Percentiles rank a stretch among this genome's conserved stretches.
These are phyloP conservation scores for Fusarium solani-melongenae DNA, from an alignment of 2,329 filamentous ascomycete species.

Conservation along the genomic window DNA sequence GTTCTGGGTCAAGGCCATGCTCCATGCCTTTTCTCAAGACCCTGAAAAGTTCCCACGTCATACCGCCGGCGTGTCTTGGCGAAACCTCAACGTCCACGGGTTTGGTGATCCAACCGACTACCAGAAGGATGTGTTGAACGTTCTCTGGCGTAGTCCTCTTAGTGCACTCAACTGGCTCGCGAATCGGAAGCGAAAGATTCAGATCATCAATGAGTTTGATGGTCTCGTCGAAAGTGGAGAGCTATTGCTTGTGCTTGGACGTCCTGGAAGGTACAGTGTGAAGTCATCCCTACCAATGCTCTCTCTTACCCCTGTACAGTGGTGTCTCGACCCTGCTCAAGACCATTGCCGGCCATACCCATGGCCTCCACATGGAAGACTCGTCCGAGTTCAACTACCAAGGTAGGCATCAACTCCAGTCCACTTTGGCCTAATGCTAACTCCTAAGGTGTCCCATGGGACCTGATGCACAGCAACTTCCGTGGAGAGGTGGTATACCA, in stretches of 20 bases:
- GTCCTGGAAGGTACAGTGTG: constrained; percentile 30
- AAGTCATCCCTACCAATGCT: neutral
- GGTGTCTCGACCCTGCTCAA: constrained; percentile 29
- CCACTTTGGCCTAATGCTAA: neutral
- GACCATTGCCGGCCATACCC: constrained; percentile 25
- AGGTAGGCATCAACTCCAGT: neutral
- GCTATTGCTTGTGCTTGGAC: constrained; percentile 24
- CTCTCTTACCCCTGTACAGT: neutral
- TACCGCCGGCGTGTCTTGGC: constrained; percentile 21
- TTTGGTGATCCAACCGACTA: constrained; percentile 22
- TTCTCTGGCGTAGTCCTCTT: constrained; percentile 12
- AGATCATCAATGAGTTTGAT: constrained; percentile 26
- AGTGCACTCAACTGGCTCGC: constrained; percentile 6
- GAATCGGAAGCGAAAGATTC: constrained; percentile 13
- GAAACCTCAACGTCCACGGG: constrained; percentile 22
- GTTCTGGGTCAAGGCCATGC: constrained; percentile 15
- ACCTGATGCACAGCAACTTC: constrained; percentile 23
- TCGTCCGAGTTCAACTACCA: constrained; percentile 29
- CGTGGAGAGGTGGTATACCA: constrained; percentile 28
- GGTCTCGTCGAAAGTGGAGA: constrained; percentile 26
- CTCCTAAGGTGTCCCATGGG: constrained; percentile 15
- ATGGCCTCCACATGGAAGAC: constrained; percentile 18
- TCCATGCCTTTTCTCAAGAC: constrained; percentile 34
- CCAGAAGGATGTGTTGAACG: constrained; percentile 24
- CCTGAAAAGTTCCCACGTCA: constrained; percentile 26